Base-by-base conservation (phyloP, 345 rosid genomes). In the Iberis pinnata region DNA sequence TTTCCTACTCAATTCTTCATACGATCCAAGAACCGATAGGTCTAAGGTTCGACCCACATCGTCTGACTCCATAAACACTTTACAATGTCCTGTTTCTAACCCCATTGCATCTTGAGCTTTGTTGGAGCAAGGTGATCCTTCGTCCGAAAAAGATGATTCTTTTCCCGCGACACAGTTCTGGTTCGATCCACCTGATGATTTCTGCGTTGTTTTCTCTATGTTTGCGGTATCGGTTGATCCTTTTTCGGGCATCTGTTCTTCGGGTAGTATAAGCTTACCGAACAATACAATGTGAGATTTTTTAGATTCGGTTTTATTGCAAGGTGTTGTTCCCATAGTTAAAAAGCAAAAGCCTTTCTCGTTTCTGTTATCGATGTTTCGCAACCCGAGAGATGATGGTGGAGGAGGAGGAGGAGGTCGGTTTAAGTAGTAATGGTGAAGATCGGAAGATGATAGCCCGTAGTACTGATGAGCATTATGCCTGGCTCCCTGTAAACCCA, bases 401-500 rank as follows among this genome's bases (percentile, higher is more conserved):
- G n/a, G n/a, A n/a, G n/a, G n/a, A n/a, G n/a, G n/a, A n/a, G n/a
- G n/a, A n/a, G n/a, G n/a, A n/a, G n/a, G n/a, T n/a, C n/a, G n/a
- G n/a, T n/a, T n/a, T n/a, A n/a, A n/a, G n/a, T n/a, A n/a, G n/a
- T n/a, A n/a, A n/a, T n/a, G n/a, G n/a, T n/a, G n/a, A n/a, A 76
- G 78, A 61, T 76, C 77, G 40, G 89, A 68, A 73, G 75, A 56
- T 59, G 85, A 65, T 71, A 76, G 59, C 71, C 89, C 96, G 52
- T 46, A 67, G 56, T 53, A 67, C 53, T 78, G 77, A 55, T 82
- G 85, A 71, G 84, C 78, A 75, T 92, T n/a, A n/a, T n/a, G 98
- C 98, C 98, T 92, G 98, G 98, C 89, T 88, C 98, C 98, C 98
- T 88, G 98, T 81, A 92, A 88, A 72, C 96, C 79, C 75, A 89